Evolutionary conservation across 805 yeast species (phyloP).

Genomic region (Saccharomycopsis sp.): DNA sequence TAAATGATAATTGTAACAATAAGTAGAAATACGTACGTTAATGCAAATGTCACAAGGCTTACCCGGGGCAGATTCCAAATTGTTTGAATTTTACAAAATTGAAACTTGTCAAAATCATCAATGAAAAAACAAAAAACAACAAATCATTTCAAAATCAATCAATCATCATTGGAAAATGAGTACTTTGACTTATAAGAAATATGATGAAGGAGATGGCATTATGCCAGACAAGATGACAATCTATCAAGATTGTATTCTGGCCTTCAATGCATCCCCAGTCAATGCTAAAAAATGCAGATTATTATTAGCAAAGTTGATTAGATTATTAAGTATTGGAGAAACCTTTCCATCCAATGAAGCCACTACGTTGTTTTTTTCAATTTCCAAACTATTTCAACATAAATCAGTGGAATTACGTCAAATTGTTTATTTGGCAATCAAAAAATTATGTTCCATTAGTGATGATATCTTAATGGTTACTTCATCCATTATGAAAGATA

Average conservation of each 20-base stretch:
- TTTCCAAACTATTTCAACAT: constrained; percentile 91
- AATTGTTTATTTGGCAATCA: constrained; percentile 86
- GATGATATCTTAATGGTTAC: constrained; percentile 96
- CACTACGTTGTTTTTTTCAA: constrained; percentile 84
- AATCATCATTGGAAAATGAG: constrained; percentile 4
- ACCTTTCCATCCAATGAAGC: constrained; percentile 82
- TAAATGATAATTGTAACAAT: no score
- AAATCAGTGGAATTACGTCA: constrained; percentile 81
- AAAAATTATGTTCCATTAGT: constrained; percentile 75
- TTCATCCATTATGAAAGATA: constrained; percentile 95
- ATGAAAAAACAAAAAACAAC: constrained; percentile 13
- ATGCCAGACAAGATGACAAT: constrained; percentile 94
- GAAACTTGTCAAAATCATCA: no score
- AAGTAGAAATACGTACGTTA: no score
- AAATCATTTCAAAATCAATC: background rate
- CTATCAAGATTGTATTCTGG: constrained; percentile 88
- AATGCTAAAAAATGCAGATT: constrained; percentile 79
- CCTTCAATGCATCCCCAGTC: constrained; percentile 85
- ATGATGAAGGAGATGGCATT: constrained; percentile 61
- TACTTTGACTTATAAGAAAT: constrained; percentile 39
- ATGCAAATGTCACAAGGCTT: no score
- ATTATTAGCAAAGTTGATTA: constrained; percentile 70
- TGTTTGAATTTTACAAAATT: no score
- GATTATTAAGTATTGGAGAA: constrained; percentile 79
- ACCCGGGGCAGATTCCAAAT: no score